phyloP scores from a whole-genome alignment of 768 basidiomycete species.

The Mycena vulgaris region DNA sequence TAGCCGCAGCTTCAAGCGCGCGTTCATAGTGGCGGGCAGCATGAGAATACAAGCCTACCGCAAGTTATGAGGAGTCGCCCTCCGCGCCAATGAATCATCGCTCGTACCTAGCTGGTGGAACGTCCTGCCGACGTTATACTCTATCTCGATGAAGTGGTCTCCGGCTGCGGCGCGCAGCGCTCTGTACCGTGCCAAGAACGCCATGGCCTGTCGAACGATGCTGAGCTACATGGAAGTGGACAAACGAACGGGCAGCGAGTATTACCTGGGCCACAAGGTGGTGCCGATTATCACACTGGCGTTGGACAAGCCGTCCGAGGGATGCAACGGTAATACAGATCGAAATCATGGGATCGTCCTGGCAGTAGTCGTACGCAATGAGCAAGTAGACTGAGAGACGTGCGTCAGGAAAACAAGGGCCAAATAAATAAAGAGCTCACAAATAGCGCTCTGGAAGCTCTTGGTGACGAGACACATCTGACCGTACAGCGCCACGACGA shows the following conservation, averaged over 20 bases:
- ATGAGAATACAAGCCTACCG: constrained; percentile 81
- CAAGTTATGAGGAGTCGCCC: not conserved
- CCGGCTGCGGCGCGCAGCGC: constrained; percentile 64
- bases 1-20: constrained; percentile 71
- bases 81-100: not conserved
- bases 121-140: constrained; percentile 92
- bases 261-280: constrained; percentile 83
- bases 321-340: constrained; percentile 88
- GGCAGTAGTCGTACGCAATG: constrained; percentile 89
- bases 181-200: constrained; percentile 88
- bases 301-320: constrained; percentile 91
- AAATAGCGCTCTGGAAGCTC: constrained; percentile 93
- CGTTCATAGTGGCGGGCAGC: constrained; percentile 90
- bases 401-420: not conserved
- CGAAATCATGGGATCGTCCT: constrained; percentile 88
- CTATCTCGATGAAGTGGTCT: constrained; percentile 78
- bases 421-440: constrained; percentile 61
- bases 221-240: not conserved
- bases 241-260: not conserved
- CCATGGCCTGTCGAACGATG: constrained; percentile 61
- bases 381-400: constrained; percentile 85
- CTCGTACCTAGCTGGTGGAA: constrained; percentile 94
- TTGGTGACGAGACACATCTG: constrained; percentile 87
- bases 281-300: constrained; percentile 95
- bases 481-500: constrained; percentile 83